Evolutionary conservation across 2,329 filamentous ascomycete species (phyloP), one percentile per base, ranked within the genome.

Genomic region (Pseudocercospora musae): DNA sequence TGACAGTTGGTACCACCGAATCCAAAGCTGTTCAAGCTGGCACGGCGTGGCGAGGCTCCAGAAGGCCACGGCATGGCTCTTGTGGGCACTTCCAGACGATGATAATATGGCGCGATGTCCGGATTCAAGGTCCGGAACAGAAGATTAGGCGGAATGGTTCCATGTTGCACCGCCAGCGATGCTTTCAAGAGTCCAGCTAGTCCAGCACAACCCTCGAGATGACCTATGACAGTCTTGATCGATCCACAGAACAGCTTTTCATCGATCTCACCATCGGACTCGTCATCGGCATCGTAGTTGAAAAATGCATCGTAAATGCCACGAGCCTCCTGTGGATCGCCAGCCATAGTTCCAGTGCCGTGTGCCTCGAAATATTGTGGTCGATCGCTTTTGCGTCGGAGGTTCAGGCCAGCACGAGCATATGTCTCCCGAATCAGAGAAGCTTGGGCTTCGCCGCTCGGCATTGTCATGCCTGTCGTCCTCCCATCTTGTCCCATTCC

Each of bases 401-500:
- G 55, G 60, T 66, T 62, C 4, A 68, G 64, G 9, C 66, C 64
- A 4, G 75, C 75, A 8, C 66, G 70, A 20, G 57, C 58, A 63
- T 82, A 81, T 0, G 73, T 74, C 0, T 72, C 37, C 2, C 68
- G 64, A 25, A 79, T 78, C n/a, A 80, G 60, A 0, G 65, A 62
- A 1, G 64, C 70, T 64, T 82, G 80, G 0, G 78, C 73, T 1
- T 65, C 62, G 1, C 70, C 58, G 27, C 70, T 76, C 6, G 78
- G 78, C 65, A 77, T 67, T 1, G 78, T 79, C 10, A 82, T 74
- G 3, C 78, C 77, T 1, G 68, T 62, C 3, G 63, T 65, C 37
- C 58, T 65, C 0, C 80, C 79, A 54, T 80, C 78, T 20, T 72
- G 70, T 31, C 77, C 78, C 3, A 73, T 60, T 4, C 71, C 74